Evolutionary conservation across 148 eudicot species (phyloP), one percentile per base, ranked within the genome.

Genomic region (Rhododendron ferrugineum): DNA sequence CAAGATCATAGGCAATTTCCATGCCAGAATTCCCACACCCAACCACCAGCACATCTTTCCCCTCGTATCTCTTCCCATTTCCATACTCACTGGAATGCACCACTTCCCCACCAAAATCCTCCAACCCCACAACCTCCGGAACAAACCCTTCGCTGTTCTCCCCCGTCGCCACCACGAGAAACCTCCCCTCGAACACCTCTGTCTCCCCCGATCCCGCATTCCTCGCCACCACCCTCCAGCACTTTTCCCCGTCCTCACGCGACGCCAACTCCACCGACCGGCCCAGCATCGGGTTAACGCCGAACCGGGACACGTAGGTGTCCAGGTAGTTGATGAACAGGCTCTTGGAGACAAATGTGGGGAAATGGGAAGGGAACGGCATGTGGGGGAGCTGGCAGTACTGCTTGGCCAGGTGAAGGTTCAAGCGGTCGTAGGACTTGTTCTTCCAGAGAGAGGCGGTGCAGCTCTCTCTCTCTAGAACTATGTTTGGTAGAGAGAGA

Each of bases 101-200:
- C 32, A 80, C 49, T 34, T 52, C 78, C 60, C 86, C 89, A 68
- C n/a, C 47, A 84, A 86, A 88, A 0, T 30, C 78, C 36, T 84
- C 82, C 26, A 88, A 50, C 54, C 88, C 88, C 1, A 26, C 6
- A 20, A 88, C 66, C 10, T 62, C 23, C 3, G 88, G 88, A 26
- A 88, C 56, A 42, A 72, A 86, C 3, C 79, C 90, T 32, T 86
- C 84, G 2, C 86, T 81, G 30, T 86, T 88, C 32, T 88, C 90
- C 0, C 91, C 91, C 0, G 82, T 87, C 2, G 88, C 86, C 1
- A 89, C 91, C 23, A 89, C 91, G 6, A 89, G 82, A 85, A 85
- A 88, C 83, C 37, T 20, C 11, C 85, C 78, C 37, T 6, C n/a
- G 6, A 81, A 85, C 30, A 50, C 87, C 73, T 89, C 87, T 1